phyloP scores from a whole-genome alignment of 371 early-diverging fungal species.

The Mortierella sp. region DNA sequence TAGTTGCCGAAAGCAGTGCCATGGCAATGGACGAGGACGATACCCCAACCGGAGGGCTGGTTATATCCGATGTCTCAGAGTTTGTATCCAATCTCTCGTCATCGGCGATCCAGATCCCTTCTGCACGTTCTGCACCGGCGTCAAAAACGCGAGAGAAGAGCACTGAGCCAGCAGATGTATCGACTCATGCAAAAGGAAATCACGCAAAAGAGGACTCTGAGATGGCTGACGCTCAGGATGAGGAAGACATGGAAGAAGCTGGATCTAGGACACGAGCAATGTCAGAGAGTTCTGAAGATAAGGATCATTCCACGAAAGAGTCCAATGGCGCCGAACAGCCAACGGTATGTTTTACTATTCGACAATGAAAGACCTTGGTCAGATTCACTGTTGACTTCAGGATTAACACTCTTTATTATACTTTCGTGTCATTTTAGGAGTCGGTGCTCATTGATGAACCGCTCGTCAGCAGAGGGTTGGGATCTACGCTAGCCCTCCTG shows the following conservation, averaged over 20 bases:
- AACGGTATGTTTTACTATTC: conserved; percentile 9
- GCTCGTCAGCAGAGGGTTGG: conserved; percentile 82
- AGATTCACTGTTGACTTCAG: background rate
- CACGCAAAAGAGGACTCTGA: conserved; percentile 5
- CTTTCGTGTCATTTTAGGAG: conserved; percentile 14
- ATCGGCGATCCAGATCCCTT: conserved; percentile 52
- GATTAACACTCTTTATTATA: background rate
- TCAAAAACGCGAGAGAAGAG: conserved; percentile 11
- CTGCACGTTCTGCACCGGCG: conserved; percentile 21
- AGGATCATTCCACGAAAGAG: conserved; percentile 57
- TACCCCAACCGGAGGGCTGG: conserved; percentile 27
- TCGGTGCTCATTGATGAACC: conserved; percentile 78
- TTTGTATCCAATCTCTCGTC: conserved; percentile 74
- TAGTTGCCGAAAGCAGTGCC: conserved; percentile 56
- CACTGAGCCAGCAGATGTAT: background rate
- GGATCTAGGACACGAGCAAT: conserved; percentile 45
- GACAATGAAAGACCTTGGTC: background rate
- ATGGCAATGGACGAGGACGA: conserved; percentile 45
- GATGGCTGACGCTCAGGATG: conserved; percentile 56
- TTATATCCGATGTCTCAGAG: conserved; percentile 66
- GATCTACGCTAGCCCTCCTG: conserved; percentile 83
- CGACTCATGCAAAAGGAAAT: background rate
- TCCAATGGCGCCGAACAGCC: conserved; percentile 21
- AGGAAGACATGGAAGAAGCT: conserved; percentile 25
- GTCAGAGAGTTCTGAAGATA: conserved; percentile 59